Base-by-base conservation (phyloP, 2,329 filamentous ascomycete species). In the Cercospora brassicicola region DNA sequence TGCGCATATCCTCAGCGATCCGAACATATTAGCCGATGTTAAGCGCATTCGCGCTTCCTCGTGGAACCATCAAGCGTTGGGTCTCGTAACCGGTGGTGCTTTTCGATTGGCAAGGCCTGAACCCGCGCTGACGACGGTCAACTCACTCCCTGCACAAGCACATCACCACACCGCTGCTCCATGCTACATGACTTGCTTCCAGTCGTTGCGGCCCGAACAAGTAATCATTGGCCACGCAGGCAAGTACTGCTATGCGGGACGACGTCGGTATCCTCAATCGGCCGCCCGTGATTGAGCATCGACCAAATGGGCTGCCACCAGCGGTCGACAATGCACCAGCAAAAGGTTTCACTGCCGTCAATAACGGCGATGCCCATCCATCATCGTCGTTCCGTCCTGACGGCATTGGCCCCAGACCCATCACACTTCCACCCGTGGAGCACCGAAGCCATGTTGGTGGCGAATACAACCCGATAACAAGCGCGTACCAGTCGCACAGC, bases 271-370 rank as follows among this genome's bases (percentile, higher is more conserved):
- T 68, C 31, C 57, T 69, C 42, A 67, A 71, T 18, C 64, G 67
- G 59, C 67, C 71, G 59, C 61, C 71, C 53, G 59, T 64, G n/a
- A 69, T 68, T 45, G 70, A 68, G 26, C 60, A 53, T 62, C 33
- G 55, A 7, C 20, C 70, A 26, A 69, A 69, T 63, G 70, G 67
- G n/a, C 57, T 68, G 23, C 62, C 71, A 23, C 71, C 71, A 63
- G 65, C 68, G 33, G 64, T 67, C 15, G 70, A 68, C 26, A 69
- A 75, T 59, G 59, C 62, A 7, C 63, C 71, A 20, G 61, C 69
- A 1, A 68, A 71, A 3, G 73, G 73, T 26, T 78, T 78, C 68
- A 78, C 76, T n/a, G 75, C 76, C 6, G 76, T 78, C 66, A 78
- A 78, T 62, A 62, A 28, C 20, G 74, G 75, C 30, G 73, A 75